Evolutionary conservation across 768 basidiomycete species (phyloP).

Genomic region (Panaeolus cyanescens): DNA sequence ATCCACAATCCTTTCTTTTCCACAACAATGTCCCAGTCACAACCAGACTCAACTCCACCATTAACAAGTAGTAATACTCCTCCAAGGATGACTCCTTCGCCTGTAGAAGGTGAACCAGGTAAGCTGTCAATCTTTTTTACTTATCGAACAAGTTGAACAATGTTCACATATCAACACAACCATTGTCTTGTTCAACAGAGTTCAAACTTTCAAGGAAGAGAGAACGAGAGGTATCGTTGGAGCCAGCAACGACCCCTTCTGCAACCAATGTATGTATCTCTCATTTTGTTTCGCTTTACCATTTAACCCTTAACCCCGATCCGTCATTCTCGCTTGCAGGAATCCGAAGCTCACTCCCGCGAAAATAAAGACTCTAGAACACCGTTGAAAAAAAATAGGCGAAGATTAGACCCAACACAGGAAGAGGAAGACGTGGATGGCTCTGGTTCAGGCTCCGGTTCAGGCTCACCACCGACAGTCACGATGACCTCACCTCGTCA

Average conservation of each 20-base stretch:
- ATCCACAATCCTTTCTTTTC: conserved; percentile 27
- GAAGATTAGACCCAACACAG: conserved; percentile 59
- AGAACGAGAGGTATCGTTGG: conserved; percentile 76
- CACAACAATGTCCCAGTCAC: conserved; percentile 9
- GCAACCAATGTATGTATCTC: conserved; percentile 34
- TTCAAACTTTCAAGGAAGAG: conserved; percentile 66
- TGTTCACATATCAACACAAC: conserved; percentile 17
- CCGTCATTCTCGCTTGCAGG: conserved; percentile 31
- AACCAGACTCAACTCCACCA: conserved; percentile 14
- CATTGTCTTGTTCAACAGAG: conserved; percentile 29
- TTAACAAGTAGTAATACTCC: conserved; percentile 18
- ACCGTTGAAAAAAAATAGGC: conserved; percentile 78
- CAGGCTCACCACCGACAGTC: conserved; percentile 44
- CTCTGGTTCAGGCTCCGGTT: conserved; percentile 41
- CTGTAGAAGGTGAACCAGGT: conserved; percentile 48
- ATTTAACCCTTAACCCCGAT: conserved; percentile 10
- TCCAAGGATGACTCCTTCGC: conserved; percentile 46
- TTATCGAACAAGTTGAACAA: conserved; percentile 1
- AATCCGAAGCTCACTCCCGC: conserved; percentile 35
- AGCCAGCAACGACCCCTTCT: conserved; percentile 58
- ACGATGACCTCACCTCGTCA: conserved; percentile 65
- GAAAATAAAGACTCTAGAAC: conserved; percentile 57
- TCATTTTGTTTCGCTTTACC: conserved; percentile 5
- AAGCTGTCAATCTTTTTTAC: conserved; percentile 16
- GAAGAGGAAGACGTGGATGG: conserved; percentile 57